These are phyloP conservation scores for Nemophila menziesii DNA, from an alignment of 257 asterid genomes.

Conservation along the genomic window DNA sequence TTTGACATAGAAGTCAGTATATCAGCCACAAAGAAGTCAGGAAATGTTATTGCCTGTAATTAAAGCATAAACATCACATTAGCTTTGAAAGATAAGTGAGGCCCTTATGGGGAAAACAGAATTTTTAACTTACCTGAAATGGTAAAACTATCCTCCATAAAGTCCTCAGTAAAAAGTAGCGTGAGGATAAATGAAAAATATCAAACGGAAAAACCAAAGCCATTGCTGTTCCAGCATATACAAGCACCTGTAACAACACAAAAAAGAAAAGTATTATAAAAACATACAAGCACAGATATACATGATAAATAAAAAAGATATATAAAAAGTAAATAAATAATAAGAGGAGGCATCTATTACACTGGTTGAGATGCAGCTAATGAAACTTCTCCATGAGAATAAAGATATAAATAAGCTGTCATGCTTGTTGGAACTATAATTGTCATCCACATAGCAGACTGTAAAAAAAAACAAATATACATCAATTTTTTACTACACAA, in stretches of 20 bases:
- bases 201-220: constrained; percentile 88
- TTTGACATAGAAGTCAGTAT: constrained; percentile 96
- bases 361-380: constrained; percentile 99
- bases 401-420: constrained; percentile 93
- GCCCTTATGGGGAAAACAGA: neutral
- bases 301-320: constrained; percentile 4
- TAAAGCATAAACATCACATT: constrained; percentile 13
- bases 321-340: constrained; percentile 8
- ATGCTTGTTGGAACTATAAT: constrained; percentile 94
- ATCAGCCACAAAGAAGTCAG: constrained; percentile 96
- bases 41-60: constrained; percentile 79
- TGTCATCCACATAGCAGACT: constrained; percentile 99
- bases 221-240: constrained; percentile 74
- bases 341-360: constrained; percentile 98
- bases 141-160: constrained; percentile 82
- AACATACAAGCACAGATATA: neutral
- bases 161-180: constrained; percentile 83
- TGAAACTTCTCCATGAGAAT: constrained; percentile 94
- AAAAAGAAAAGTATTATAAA: constrained; percentile 13
- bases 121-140: constrained; percentile 65
- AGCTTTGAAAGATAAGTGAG: too few relatives aligned
- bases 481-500: neutral
- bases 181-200: constrained; percentile 80
- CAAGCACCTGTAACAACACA: constrained; percentile 61
- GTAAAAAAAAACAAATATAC: constrained; percentile 27